phyloP scores from a whole-genome alignment of 352 stramenopile genomes.

The Pythium pyrilobum region DNA sequence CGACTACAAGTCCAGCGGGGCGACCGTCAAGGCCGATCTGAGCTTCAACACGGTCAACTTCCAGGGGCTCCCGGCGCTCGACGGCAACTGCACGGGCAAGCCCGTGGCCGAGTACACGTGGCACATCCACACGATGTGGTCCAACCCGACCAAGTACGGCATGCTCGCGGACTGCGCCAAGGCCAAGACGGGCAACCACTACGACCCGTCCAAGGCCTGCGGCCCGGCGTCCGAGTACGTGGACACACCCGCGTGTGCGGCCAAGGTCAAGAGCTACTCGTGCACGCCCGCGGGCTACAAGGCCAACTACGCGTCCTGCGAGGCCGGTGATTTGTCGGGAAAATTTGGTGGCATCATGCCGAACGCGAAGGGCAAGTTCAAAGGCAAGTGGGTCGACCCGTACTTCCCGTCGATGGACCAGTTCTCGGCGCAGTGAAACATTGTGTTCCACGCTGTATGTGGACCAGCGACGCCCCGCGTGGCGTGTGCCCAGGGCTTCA shows the following conservation, averaged over 20 bases:
- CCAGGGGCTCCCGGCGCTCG: constrained; percentile 16
- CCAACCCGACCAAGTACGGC: constrained; percentile 11
- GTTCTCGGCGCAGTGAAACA: constrained; percentile 27
- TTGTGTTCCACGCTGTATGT: constrained; percentile 28
- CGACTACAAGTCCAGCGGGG: constrained; percentile 13
- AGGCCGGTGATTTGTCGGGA: constrained; percentile 28
- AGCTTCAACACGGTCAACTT: constrained; percentile 12
- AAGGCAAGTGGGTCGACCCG: constrained; percentile 13
- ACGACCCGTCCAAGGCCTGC: constrained; percentile 26
- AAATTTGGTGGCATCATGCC: constrained; percentile 26
- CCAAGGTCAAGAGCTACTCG: constrained; percentile 21
- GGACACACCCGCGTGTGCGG: constrained; percentile 8
- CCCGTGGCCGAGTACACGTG: constrained; percentile 26
- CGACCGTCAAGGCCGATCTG: constrained; percentile 7
- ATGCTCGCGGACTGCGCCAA: constrained; percentile 17
- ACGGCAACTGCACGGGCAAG: constrained; percentile 27
- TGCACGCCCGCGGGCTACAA: constrained; percentile 25
- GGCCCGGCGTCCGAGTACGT: constrained; percentile 25
- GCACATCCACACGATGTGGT: constrained; percentile 36
- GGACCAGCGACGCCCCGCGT: constrained; percentile 23
- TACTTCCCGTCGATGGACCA: constrained; percentile 20
- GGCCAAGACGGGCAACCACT: constrained; percentile 26
- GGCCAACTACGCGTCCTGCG: constrained; percentile 13
- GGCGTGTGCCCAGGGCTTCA: constrained; percentile 18
- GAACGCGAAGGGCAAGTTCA: constrained; percentile 9